Conservation (phyloP, 1,284 basidiomycete species). For the Apiotrichum domesticum region DNA sequence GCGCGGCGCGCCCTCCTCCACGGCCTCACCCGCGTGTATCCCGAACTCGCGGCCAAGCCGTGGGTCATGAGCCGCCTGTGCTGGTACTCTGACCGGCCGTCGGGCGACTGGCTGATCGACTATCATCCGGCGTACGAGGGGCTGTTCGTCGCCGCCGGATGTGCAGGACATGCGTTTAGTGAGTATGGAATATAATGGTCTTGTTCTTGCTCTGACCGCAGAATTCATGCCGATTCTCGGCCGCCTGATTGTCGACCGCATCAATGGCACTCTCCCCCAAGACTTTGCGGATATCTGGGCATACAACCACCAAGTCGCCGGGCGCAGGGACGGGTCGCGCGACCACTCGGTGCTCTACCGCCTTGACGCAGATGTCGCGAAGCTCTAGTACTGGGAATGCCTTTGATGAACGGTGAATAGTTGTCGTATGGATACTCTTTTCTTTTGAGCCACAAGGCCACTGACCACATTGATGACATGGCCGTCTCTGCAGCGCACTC, state of each 20-base stretch:
- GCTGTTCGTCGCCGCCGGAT: slow-evolving; percentile 36
- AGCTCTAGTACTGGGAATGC: too few species aligned
- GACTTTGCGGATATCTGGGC: slow-evolving; percentile 11
- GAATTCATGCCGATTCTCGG: slow-evolving; percentile 21
- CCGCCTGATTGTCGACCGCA: slow-evolving; percentile 9
- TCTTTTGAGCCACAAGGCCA: too few species aligned
- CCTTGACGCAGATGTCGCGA: not conserved
- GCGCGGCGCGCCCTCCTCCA: slow-evolving; percentile 6
- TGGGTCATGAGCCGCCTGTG: slow-evolving; percentile 21
- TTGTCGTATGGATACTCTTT: slow-evolving; percentile 15
- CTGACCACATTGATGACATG: too few species aligned
- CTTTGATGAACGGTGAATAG: not conserved
- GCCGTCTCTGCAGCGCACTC: too few species aligned
- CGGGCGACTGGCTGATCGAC: slow-evolving; percentile 45
- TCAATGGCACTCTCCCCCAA: slow-evolving; percentile 3
- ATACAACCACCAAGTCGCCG: not conserved
- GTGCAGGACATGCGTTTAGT: slow-evolving; percentile 40
- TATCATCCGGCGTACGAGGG: slow-evolving; percentile 22
- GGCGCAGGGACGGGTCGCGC: slow-evolving; percentile 3
- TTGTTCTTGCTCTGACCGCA: too few species aligned
- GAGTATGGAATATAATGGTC: too few species aligned
- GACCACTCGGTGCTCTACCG: not conserved
- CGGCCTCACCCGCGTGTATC: slow-evolving; percentile 15
- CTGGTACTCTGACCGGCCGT: slow-evolving; percentile 39
- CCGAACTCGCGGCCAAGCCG: slow-evolving; percentile 17